Evolutionary conservation across 2,329 filamentous ascomycete species (phyloP).

Genomic region (Alternaria longipes): DNA sequence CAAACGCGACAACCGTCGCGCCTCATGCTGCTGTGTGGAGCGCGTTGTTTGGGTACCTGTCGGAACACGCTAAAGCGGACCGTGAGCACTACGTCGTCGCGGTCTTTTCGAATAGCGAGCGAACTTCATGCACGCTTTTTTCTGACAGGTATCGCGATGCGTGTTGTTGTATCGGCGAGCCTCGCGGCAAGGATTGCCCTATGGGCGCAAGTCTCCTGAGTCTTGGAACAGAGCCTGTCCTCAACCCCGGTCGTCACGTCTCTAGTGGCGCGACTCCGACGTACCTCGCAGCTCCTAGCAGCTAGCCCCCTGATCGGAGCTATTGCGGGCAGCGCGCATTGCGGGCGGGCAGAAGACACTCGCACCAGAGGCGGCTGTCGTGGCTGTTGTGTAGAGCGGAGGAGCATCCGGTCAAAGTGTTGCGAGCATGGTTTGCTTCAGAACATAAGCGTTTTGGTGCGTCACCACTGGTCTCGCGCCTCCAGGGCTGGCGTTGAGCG

Average conservation of each 20-base stretch:
- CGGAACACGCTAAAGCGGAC: slow-evolving; percentile 10
- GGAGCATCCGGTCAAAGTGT: slow-evolving; percentile 13
- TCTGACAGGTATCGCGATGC: slow-evolving; percentile 30
- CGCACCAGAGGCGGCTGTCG: neutral
- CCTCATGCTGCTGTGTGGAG: slow-evolving; percentile 11
- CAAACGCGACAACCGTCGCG: slow-evolving; percentile 18
- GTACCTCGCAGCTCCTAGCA: slow-evolving; percentile 17
- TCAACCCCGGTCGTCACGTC: slow-evolving; percentile 14
- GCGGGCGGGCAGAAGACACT: slow-evolving; percentile 6
- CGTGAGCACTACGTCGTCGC: slow-evolving; percentile 10
- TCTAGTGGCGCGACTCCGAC: slow-evolving; percentile 22
- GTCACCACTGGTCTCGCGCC: slow-evolving; percentile 26
- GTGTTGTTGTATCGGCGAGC: slow-evolving; percentile 18
- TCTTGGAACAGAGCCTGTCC: slow-evolving; percentile 21
- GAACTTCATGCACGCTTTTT: slow-evolving; percentile 42
- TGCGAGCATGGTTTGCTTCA: slow-evolving; percentile 25
- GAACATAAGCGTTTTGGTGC: slow-evolving; percentile 26
- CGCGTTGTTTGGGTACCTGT: slow-evolving; percentile 19
- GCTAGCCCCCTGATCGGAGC: slow-evolving; percentile 20
- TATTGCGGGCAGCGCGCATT: slow-evolving; percentile 9
- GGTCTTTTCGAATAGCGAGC: slow-evolving; percentile 38
- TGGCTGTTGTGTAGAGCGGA: slow-evolving; percentile 7
- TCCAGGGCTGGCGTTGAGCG: slow-evolving; percentile 29
- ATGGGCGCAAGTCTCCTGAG: slow-evolving; percentile 27
- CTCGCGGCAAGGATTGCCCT: slow-evolving; percentile 35